phyloP scores from a whole-genome alignment of 106 monocot genomes.

The Platanthera zijinensis region DNA sequence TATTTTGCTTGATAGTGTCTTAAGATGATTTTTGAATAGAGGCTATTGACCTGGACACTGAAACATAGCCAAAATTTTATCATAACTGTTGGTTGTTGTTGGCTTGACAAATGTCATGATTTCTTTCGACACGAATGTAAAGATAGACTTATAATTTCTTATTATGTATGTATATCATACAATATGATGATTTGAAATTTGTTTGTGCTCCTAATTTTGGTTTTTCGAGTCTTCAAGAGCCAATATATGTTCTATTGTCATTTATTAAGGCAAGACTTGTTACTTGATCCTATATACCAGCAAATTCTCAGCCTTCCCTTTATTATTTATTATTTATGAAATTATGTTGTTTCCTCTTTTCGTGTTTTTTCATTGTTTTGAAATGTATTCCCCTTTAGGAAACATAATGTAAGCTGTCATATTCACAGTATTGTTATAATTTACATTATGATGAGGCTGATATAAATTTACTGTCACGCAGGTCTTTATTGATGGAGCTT shows the following conservation, averaged over 20 bases:
- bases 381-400: not conserved
- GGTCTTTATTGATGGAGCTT: conserved; percentile 66
- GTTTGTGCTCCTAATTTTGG: not conserved
- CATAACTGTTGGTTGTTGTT: not conserved
- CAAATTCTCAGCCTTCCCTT: conserved; percentile 1
- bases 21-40: not conserved
- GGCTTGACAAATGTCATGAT: not conserved
- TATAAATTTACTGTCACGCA: conserved; percentile 22
- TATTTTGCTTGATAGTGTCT: not conserved
- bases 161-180: not conserved
- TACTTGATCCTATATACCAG: not conserved
- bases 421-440: not conserved
- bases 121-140: not conserved
- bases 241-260: not conserved
- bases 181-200: not conserved
- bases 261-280: not conserved
- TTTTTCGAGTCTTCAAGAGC: not conserved
- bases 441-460: not conserved
- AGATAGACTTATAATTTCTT: not conserved
- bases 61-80: not conserved
- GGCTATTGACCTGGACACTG: not conserved
- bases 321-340: conserved; percentile 1
- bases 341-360: not conserved
- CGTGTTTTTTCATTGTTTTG: not conserved
- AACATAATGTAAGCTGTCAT: not conserved